Base-by-base conservation (phyloP, 768 basidiomycete genomes). In the Cystobasidium ongulense region DNA sequence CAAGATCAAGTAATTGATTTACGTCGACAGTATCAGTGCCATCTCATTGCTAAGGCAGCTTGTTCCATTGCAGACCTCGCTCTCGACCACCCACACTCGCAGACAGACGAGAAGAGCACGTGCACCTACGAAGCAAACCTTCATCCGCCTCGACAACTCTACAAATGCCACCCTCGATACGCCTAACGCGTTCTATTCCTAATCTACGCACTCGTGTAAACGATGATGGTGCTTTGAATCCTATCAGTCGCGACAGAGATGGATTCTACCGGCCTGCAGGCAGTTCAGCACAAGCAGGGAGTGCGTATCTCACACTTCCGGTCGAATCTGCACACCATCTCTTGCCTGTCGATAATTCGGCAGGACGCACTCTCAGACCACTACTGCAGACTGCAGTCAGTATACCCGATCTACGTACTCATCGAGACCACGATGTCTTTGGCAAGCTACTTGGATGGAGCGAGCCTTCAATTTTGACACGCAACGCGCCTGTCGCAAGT, bases 351-450 rank as follows among this genome's bases (percentile, higher is more conserved):
- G n/a, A 36, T 21, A 10, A 41, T 62, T 13, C 35, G 11, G 31
- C 35, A 1, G 15, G 0, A 23, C 38, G 50, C 7, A 31, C 11
- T 13, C n/a, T 7, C 63, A 65, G 23, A 21, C 27, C 52, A 8
- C 18, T 35, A 50, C 25, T 65, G 1, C 50, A 36, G 27, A 66
- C 3, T 39, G 61, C 61, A 31, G 27, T 17, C 62, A 43, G 74
- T 25, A 62, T 50, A 27, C 36, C 38, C 18, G 46, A 39, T 35
- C 27, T 72, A 21, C 35, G 63, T 2, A 27, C 61, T 13, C 71
- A 68, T 7, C 25, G 23, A 10, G 63, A 76, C 13, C 73, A 72
- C 0, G 78, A 78, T 53, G 77, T 78, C 0, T 73, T 78, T 1
- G 78, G 78, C 0, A 41, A 52, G 8, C 39, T 75, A 18, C 13